phyloP scores from a whole-genome alignment of 1,139 yeast genomes.

The Sugiyamaella japonica region DNA sequence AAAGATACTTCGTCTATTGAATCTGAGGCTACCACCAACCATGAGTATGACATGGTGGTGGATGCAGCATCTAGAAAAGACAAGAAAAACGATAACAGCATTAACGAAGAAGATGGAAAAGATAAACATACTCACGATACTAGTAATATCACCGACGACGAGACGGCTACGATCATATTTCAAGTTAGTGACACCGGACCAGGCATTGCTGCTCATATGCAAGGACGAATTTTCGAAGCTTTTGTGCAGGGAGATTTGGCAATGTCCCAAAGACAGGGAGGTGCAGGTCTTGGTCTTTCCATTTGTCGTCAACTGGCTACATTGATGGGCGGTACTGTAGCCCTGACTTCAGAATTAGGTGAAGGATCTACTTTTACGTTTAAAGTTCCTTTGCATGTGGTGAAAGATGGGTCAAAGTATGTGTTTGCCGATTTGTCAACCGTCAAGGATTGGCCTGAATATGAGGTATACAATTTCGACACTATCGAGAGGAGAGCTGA shows the following conservation, averaged over 20 bases:
- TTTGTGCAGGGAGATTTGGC: slow-evolving; percentile 95
- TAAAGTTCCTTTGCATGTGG: slow-evolving; percentile 63
- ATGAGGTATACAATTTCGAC: slow-evolving; percentile 21
- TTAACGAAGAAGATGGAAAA: neutral
- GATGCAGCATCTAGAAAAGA: neutral
- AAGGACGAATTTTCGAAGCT: slow-evolving; percentile 84
- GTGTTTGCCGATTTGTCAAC: slow-evolving; percentile 25
- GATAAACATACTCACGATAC: neutral
- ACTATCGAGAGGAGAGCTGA: slow-evolving; percentile 17
- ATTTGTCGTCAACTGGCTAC: slow-evolving; percentile 86
- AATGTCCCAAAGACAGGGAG: slow-evolving; percentile 81
- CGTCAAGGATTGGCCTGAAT: slow-evolving; percentile 26
- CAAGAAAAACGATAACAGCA: neutral
- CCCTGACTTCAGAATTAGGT: slow-evolving; percentile 62
- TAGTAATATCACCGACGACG: slow-evolving; percentile 13
- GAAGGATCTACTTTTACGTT: slow-evolving; percentile 81
- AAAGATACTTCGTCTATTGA: slow-evolving; percentile 14
- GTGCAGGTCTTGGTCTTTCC: slow-evolving; percentile 89
- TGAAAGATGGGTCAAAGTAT: slow-evolving; percentile 23
- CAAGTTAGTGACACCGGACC: slow-evolving; percentile 83
- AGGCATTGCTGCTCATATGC: slow-evolving; percentile 80
- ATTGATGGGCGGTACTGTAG: slow-evolving; percentile 82
- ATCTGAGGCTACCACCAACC: slow-evolving; percentile 6
- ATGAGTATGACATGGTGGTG: neutral
- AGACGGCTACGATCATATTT: slow-evolving; percentile 25